Evolutionary conservation across 2,329 filamentous ascomycete genomes (phyloP).

Genomic region (Pezicula neosporulosa): DNA sequence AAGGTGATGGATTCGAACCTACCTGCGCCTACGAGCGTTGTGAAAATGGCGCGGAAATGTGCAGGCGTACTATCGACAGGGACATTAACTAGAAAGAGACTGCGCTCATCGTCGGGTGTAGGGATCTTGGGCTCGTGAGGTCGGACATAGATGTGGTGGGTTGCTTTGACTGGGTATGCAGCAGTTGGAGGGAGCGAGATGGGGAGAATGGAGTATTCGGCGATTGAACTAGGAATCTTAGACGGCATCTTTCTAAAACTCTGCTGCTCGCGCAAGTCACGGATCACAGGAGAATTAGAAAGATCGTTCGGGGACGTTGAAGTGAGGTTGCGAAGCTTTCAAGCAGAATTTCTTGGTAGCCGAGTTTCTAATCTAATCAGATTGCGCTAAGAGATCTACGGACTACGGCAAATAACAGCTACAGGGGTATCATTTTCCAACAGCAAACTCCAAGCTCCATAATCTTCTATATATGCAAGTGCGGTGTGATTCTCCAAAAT

Average conservation of each 20-base stretch:
- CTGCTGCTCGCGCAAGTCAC: neutral
- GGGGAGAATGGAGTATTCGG: constrained; percentile 25
- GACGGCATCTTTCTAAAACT: neutral
- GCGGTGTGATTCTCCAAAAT: neutral
- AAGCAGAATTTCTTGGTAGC: constrained; percentile 12
- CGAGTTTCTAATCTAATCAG: constrained; percentile 24
- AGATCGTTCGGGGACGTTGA: constrained; percentile 1
- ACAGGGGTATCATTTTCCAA: constrained; percentile 13
- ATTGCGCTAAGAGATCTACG: constrained; percentile 12
- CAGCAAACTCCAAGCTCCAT: constrained; percentile 13
- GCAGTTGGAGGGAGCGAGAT: constrained; percentile 36
- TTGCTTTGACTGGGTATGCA: constrained; percentile 57
- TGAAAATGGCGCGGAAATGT: constrained; percentile 74
- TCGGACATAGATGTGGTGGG: constrained; percentile 85
- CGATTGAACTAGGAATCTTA: constrained; percentile 12
- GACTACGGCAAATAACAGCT: neutral
- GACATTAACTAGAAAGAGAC: constrained; percentile 87
- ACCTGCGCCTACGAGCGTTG: constrained; percentile 69
- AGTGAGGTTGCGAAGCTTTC: constrained; percentile 11
- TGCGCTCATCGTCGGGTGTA: constrained; percentile 69
- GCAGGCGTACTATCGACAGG: constrained; percentile 78
- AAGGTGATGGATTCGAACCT: constrained; percentile 78
- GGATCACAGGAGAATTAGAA: neutral
- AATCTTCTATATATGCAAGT: constrained; percentile 6
- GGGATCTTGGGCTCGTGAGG: constrained; percentile 77